Percentiles rank a stretch among this genome's conserved stretches.
phyloP scores from a whole-genome alignment of 2,329 filamentous ascomycete genomes.

The Monosporascus cannonballus region DNA sequence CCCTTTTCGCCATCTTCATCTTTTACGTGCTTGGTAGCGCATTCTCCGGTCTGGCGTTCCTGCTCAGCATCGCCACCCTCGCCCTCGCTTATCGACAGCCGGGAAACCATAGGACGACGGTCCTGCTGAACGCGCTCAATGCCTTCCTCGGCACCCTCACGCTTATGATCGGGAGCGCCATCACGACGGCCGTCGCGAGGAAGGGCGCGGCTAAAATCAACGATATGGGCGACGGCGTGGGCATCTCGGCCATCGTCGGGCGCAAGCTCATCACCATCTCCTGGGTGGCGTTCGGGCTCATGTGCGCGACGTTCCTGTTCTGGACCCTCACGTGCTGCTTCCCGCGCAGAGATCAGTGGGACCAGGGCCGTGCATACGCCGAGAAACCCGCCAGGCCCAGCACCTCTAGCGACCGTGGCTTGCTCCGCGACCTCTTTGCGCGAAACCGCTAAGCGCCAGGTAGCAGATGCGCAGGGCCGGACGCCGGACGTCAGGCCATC shows the following conservation, averaged over 20 bases:
- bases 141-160: constrained; percentile 29
- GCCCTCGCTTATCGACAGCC: constrained; percentile 5
- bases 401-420: not conserved
- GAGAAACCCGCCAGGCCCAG: not conserved
- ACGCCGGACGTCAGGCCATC: not conserved
- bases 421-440: not conserved
- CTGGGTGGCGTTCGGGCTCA: constrained; percentile 42
- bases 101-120: constrained; percentile 10
- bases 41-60: constrained; percentile 37
- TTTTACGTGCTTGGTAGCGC: constrained; percentile 40
- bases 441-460: not conserved
- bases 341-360: constrained; percentile 2
- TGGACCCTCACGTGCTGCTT: constrained; percentile 29
- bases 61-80: constrained; percentile 31
- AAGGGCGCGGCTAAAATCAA: constrained; percentile 37
- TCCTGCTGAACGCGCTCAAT: constrained; percentile 32
- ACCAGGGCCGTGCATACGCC: not conserved
- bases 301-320: constrained; percentile 33
- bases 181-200: constrained; percentile 35
- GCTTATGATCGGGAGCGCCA: constrained; percentile 35
- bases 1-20: constrained; percentile 42
- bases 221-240: constrained; percentile 35
- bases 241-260: constrained; percentile 37
- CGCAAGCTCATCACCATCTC: constrained; percentile 38
- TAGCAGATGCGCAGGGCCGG: not conserved